Evolutionary conservation across 1,284 basidiomycete genomes (phyloP), one percentile per base, ranked within the genome.

Genomic region (Malassezia japonica): DNA sequence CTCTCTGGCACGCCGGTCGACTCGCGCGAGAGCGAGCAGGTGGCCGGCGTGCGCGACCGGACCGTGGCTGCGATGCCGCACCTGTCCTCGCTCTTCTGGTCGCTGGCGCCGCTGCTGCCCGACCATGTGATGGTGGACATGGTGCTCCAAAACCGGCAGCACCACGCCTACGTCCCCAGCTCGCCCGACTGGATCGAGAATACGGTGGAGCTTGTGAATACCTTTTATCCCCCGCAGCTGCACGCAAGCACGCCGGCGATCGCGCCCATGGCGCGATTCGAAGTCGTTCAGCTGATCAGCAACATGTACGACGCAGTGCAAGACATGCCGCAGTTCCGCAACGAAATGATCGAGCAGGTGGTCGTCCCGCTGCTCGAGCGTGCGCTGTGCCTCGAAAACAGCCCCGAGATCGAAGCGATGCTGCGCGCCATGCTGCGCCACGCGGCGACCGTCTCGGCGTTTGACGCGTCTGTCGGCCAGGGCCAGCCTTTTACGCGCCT

Each of bases 111-210:
- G 0, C 55, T 67, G 42, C 48, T 72, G 18, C 65, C 68, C 10
- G 67, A 70, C 23, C 35, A 42, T 2, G 60, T 62, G 16, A 50
- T 65, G 13, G 59, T 59, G 6, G 60, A 66, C 24, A 56, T 72
- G 27, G 55, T 72, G 9, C 52, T 60, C 15, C 65, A 62, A 53
- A 63, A 63, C 48, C 58, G 60, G 40, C 44, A 48, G 1, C 60
- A 68, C 47, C 62, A 68, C 43, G 60, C 62, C 16, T 71, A 67
- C 46, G 44, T 72, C 16, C 70, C 70, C 2, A 62, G 64, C 45
- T 60, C 61, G 16, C 54, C 64, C 2, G 55, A 61, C 10, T 72
- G 70, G 70, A 60, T 72, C 21, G 36, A 46, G 31, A 66, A 68
- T 51, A 60, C 68, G 24, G 54, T 57, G 9, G 49, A 54, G 8